Evolutionary conservation across 2,329 filamentous ascomycete species (phyloP).

Genomic region (Fusarium sp.): DNA sequence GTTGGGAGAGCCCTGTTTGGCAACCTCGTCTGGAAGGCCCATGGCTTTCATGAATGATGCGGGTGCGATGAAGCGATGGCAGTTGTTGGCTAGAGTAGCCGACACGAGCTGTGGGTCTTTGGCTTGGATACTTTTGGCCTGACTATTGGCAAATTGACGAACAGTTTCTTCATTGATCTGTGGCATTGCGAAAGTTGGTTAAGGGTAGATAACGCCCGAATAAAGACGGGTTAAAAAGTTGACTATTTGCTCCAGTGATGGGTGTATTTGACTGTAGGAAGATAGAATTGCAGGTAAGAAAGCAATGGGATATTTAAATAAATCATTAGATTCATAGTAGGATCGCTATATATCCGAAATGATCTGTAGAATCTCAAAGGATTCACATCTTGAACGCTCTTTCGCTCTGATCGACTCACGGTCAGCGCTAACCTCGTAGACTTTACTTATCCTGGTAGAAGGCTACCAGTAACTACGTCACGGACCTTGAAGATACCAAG

Average conservation of each 20-base stretch:
- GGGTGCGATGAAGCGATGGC: neutral
- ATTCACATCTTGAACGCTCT: too few relatives aligned
- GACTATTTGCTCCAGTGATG: neutral
- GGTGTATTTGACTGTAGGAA: neutral
- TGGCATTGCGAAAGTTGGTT: neutral
- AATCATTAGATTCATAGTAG: accelerated
- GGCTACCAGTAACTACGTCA: neutral
- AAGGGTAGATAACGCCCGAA: neutral
- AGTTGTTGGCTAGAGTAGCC: neutral
- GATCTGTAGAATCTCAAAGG: neutral
- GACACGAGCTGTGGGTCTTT: conserved; percentile 4
- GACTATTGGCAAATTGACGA: neutral
- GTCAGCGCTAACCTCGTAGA: neutral
- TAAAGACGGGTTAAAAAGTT: too few relatives aligned
- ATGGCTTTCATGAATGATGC: neutral
- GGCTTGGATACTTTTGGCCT: neutral
- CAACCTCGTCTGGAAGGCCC: neutral
- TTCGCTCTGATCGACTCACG: neutral
- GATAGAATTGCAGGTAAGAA: neutral
- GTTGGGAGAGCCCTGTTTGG: neutral
- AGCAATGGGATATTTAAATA: neutral
- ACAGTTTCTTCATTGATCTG: neutral
- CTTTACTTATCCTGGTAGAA: neutral
- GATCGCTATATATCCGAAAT: neutral
- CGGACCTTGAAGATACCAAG: neutral